Evolutionary conservation across 768 basidiomycete species (phyloP), one percentile per base, ranked within the genome.

Genomic region (Panaeolus papilionaceus): DNA sequence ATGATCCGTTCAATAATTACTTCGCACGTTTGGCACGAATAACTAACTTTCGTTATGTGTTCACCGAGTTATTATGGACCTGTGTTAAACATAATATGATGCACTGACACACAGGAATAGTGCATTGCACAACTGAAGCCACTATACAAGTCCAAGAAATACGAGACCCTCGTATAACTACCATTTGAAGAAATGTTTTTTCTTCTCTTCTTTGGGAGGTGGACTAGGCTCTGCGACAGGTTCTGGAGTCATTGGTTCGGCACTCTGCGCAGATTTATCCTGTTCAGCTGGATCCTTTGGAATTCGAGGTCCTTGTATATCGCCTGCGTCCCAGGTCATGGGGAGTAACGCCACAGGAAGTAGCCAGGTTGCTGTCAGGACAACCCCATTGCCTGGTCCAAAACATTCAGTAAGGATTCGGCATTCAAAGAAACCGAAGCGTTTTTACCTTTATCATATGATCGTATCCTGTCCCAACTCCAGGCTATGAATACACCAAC

Each of bases 331-430:
- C 91, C 92, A 92, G 2, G 90, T 82, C 70, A 90, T 87, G 5
- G 93, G 92, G 38, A 95, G 83, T 64, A 94, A 79, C 5, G 91
- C 87, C 37, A 94, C 85, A 18, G 93, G 92, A 20, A 94, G 79
- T 51, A 94, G 76, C 93, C 93, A 95, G 14, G 93, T 92, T 38
- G 93, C 93, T 9, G 89, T 91, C 68, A 95, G 77, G 61, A 91
- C 88, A n/a, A 94, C 90, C 1, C 93, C 93, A 69, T 91, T 81
- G 0, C 92, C 92, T 92, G 68, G 33, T 23, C 67, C 49, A 71
- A 62, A 54, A 42, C 67, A 66, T 66, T 49, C 40, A 38, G 28
- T 38, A 44, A 40, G 23, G 37, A 39, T 54, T 20, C 44, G 38
- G 64, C 49, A 65, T 66, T 42, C 40, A 58, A 42, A 14, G 23